Base-by-base conservation (phyloP, 306 rosid species). In the Rubus idaeus region DNA sequence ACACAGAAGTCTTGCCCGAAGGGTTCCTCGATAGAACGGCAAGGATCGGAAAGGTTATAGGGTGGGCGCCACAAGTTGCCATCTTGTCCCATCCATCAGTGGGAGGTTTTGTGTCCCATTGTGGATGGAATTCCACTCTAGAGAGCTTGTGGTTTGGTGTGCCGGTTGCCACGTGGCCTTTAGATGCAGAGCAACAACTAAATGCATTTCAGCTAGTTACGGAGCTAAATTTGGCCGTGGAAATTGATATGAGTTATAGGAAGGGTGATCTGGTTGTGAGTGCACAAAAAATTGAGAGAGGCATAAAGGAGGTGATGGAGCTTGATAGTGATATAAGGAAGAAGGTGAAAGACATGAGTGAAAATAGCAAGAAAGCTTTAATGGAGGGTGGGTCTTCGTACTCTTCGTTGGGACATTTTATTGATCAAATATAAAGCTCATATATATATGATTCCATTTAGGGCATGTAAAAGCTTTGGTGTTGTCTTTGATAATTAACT, bases 11-110 rank as follows among this genome's bases (percentile, higher is more conserved):
- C 23, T 46, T 82, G 5, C 78, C 84, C 0, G 35, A 56, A 16
- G 81, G 84, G 0, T 76, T 81, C 13, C 45, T 76, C 2, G 71
- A 77, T 3, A 71, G 67, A 4, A 73, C 61, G 0, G 14, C n/a
- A 1, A 26, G 26, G 4, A 23, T 11, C 3, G 82, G 85, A n/a
- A 68, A 49, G n/a, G 40, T 57, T 5, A 55, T 79, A 39, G 82
- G 85, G 6, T 82, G 85, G 82, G 79, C 82, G 0, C 82, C 85
- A 2, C 85, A 82, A 77, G 67, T 58, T 45, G 58, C 42, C 4
- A 5, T 82, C n/a, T 40, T 82, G 49, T 72, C 82, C 5, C 78
- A 77, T 74, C 39, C 62, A 1, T 56, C 78, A 0, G 42, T 53
- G 0, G 81, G 81, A 41, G 77, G 71, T 0, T 80, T 75, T 4